These are phyloP conservation scores for Kwoniella sp. DNA, from an alignment of 768 basidiomycete species.

Conservation along the genomic window DNA sequence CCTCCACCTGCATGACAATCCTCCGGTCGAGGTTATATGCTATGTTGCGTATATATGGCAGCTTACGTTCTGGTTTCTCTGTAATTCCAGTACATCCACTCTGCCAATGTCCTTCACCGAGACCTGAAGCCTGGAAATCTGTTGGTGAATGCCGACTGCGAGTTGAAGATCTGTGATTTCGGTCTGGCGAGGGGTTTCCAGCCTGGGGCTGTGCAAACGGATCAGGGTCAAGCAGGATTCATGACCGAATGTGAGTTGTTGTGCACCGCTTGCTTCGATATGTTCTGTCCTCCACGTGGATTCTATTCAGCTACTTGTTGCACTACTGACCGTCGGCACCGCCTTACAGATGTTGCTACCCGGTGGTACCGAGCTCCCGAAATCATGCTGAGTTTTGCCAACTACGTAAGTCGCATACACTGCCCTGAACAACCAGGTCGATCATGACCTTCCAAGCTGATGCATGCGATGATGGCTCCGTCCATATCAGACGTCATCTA, in stretches of 20 bases:
- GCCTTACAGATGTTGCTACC: conserved; percentile 68
- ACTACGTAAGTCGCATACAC: conserved; percentile 60
- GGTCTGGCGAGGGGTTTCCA: conserved; percentile 93
- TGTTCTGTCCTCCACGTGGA: background rate
- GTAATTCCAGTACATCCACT: conserved; percentile 74
- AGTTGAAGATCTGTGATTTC: conserved; percentile 85
- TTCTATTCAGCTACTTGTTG: background rate
- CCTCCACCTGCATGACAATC: background rate
- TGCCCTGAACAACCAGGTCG: background rate
- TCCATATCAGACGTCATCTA: conserved; percentile 27
- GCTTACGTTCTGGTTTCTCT: background rate
- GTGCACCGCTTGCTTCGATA: background rate
- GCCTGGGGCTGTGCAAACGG: conserved; percentile 67
- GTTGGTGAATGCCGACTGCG: conserved; percentile 94
- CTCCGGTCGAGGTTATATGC: no score
- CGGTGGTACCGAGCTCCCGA: conserved; percentile 98
- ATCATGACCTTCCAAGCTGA: no score
- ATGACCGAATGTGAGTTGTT: conserved; percentile 87
- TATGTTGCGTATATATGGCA: no score
- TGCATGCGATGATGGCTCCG: background rate
- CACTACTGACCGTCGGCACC: background rate
- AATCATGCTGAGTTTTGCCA: conserved; percentile 83
- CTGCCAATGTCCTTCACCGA: conserved; percentile 94
- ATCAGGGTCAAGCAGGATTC: conserved; percentile 67
- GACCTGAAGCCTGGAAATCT: conserved; percentile 91